Conservation (phyloP, 2,329 filamentous ascomycete species). For the Arthrobotrys megalospora region DNA sequence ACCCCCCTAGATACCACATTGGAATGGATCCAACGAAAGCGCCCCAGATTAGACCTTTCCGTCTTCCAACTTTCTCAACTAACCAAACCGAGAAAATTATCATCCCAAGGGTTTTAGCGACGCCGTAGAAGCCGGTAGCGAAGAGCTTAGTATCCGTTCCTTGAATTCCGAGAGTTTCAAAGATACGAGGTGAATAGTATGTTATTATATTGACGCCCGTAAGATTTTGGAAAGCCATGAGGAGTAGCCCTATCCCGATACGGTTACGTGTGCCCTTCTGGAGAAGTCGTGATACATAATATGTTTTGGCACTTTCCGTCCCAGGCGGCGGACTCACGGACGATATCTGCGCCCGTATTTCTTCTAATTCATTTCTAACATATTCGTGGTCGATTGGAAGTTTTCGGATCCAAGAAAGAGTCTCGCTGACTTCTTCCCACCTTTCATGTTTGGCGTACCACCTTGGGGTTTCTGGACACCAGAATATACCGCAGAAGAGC, state of each 20-base stretch:
- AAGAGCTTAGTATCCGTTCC: slow-evolving; percentile 73
- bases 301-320: slow-evolving; percentile 6
- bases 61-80: slow-evolving; percentile 78
- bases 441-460: slow-evolving; percentile 64
- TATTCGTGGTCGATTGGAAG: slow-evolving; percentile 67
- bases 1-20: slow-evolving; percentile 80
- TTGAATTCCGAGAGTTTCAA: slow-evolving; percentile 75
- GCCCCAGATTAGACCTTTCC: slow-evolving; percentile 76
- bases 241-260: slow-evolving; percentile 79
- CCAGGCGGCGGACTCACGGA: background rate
- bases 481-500: slow-evolving; percentile 64
- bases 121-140: slow-evolving; percentile 81
- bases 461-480: slow-evolving; percentile 65
- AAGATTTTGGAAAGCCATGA: slow-evolving; percentile 86
- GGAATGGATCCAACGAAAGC: slow-evolving; percentile 75
- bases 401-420: slow-evolving; percentile 67
- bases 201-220: slow-evolving; percentile 76
- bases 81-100: slow-evolving; percentile 77
- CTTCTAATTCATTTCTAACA: slow-evolving; percentile 66
- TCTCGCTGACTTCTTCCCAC: slow-evolving; percentile 62
- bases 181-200: slow-evolving; percentile 81
- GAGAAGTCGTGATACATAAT: slow-evolving; percentile 29
- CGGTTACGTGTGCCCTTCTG: slow-evolving; percentile 71
- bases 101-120: slow-evolving; percentile 78
- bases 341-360: slow-evolving; percentile 65